phyloP scores from a whole-genome alignment of 2,329 filamentous ascomycete species.

The Tolypocladium inflatum region DNA sequence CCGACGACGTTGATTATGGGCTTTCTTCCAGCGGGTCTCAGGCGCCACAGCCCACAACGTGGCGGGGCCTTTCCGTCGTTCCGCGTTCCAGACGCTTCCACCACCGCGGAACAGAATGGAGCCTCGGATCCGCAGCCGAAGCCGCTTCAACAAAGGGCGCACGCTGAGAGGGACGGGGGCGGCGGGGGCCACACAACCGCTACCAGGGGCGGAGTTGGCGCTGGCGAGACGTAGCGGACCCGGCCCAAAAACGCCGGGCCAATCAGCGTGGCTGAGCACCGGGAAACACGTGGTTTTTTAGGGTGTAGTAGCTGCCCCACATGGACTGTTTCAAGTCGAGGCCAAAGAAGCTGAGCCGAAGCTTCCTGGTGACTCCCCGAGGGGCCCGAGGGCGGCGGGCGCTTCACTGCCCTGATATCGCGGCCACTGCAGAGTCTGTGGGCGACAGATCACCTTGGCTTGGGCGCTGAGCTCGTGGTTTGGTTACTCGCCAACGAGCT shows the following conservation, averaged over 20 bases:
- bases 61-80: background rate
- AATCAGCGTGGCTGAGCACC: background rate
- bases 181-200: background rate
- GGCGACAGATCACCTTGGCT: too few relatives aligned
- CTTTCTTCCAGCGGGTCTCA: background rate
- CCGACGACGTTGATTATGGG: background rate
- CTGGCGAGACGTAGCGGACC: too few relatives aligned
- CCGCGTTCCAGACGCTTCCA: background rate
- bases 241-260: background rate
- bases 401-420: too few relatives aligned
- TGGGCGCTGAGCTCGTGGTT: too few relatives aligned
- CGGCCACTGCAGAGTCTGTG: too few relatives aligned
- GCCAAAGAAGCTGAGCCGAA: too few relatives aligned
- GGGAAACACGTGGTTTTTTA: background rate
- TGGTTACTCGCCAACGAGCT: too few relatives aligned
- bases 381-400: too few relatives aligned
- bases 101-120: background rate
- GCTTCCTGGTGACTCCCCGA: too few relatives aligned
- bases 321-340: background rate
- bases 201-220: too few relatives aligned
- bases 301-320: background rate
- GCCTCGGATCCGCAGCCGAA: background rate
- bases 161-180: background rate
- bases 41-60: background rate
- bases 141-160: background rate